Evolutionary conservation across 352 stramenopile genomes (phyloP), one percentile per base, ranked within the genome.

Genomic region (Phytopythium boreale): DNA sequence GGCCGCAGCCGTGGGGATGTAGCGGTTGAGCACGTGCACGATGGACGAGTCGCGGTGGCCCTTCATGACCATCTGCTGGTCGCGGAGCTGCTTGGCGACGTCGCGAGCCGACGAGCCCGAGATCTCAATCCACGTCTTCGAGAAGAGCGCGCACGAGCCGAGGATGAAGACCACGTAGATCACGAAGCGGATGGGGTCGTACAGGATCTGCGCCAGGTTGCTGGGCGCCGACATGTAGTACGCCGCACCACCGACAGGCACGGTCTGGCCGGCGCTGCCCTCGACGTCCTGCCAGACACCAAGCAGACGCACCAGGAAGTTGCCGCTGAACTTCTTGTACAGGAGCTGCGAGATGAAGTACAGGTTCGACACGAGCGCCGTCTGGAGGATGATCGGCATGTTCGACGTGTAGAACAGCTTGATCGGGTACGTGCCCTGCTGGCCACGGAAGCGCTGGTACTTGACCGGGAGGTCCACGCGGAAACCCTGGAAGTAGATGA

Each of bases 341-440:
- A 99, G 82, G 29, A 99, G 80, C 85, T 99, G 97, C 72, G 92
- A 98, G 67, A 99, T 95, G 83, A 99, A 99, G 90, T 99, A 99
- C 52, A 99, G 77, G 87, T 99, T 99, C 67, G 93, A 98, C 50
- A 99, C 96, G 52, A 99, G 87, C 20, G 97, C 97, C 12, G 97
- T 99, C 82, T 99, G 97, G 47, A 99, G 81, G 66, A 99, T 99
- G 80, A 99, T 99, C 57, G 97, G 97, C 97, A 99, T 99, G 93
- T 99, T 99, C 66, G 95, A 99, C 56, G 97, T 99, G 93, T 99
- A 99, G 77, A 99, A 99, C 6, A 99, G 87, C 89, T 99, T 99
- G 92, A 99, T 99, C 66, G 97, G 97, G 90, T 99, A 99, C 67
- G 95, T 99, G 73, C 96, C 97, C 84, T 99, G 93, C 80, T 99